Percentiles rank a stretch among this genome's conserved stretches.
phyloP scores from a whole-genome alignment of 2,329 filamentous ascomycete genomes.

The Penicillium italicum region DNA sequence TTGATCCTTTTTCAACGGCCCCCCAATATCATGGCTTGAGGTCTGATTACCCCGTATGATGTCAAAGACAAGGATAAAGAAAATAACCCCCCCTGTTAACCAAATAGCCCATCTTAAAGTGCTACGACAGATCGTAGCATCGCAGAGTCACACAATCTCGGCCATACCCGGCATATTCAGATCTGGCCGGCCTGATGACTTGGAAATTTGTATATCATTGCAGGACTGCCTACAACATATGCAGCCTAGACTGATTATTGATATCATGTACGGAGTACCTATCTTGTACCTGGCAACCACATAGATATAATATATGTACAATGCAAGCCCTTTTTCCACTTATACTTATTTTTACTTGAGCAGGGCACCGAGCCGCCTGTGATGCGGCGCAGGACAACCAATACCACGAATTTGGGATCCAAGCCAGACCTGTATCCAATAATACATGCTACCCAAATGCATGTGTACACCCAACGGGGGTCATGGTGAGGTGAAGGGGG shows the following conservation, averaged over 20 bases:
- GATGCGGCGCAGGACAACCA: neutral
- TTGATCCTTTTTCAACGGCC: slow-evolving; percentile 11
- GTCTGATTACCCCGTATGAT: neutral
- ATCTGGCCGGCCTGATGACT: slow-evolving; percentile 18
- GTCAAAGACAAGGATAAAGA: neutral
- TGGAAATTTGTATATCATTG: neutral
- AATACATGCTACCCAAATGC: neutral
- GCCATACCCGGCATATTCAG: slow-evolving; percentile 16
- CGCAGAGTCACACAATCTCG: slow-evolving; percentile 18
- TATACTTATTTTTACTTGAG: neutral
- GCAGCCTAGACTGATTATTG: neutral
- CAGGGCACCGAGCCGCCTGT: neutral
- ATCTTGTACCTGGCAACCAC: neutral
- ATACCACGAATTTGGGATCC: neutral
- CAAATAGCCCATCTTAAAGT: neutral
- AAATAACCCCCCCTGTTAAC: no score
- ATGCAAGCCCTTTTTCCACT: neutral
- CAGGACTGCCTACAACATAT: neutral
- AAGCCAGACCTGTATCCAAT: neutral
- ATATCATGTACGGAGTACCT: neutral
- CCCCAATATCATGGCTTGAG: slow-evolving; percentile 16
- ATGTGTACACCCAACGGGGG: neutral
- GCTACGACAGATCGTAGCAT: slow-evolving; percentile 12
- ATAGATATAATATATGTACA: neutral
- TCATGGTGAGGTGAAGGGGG: neutral